These are phyloP conservation scores for Candolleomyces eurysporus DNA, from an alignment of 768 basidiomycete genomes.

Conservation along the genomic window DNA sequence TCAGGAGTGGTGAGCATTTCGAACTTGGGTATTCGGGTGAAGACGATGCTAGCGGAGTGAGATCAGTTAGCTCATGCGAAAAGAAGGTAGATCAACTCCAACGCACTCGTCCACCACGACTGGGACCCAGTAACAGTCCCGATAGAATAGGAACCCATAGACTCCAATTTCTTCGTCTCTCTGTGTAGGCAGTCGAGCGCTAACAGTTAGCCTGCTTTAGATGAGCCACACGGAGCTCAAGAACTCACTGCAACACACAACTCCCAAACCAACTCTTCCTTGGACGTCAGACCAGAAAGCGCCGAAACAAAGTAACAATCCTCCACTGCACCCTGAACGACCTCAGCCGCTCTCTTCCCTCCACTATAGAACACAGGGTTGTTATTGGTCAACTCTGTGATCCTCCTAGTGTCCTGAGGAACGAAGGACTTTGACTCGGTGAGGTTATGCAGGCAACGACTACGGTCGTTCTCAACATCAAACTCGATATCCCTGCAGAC, in stretches of 20 bases:
- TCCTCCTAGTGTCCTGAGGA: slow-evolving; percentile 30
- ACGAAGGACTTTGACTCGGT: slow-evolving; percentile 15
- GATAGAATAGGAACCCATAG: slow-evolving; percentile 52
- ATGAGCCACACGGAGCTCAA: not conserved
- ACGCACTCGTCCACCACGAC: slow-evolving; percentile 59
- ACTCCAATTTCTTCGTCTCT: slow-evolving; percentile 46
- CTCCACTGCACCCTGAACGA: slow-evolving; percentile 46
- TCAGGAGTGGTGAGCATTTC: slow-evolving; percentile 34
- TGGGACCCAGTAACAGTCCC: slow-evolving; percentile 42
- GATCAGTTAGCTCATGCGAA: not conserved
- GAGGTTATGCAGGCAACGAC: slow-evolving; percentile 41
- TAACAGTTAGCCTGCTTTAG: not conserved
- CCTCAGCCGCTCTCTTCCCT: slow-evolving; percentile 37
- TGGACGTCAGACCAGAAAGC: slow-evolving; percentile 42
- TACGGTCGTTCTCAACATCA: slow-evolving; percentile 53
- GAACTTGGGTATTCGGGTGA: slow-evolving; percentile 40
- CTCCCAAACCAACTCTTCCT: slow-evolving; percentile 42
- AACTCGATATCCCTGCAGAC: slow-evolving; percentile 54
- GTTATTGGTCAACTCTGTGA: slow-evolving; percentile 48
- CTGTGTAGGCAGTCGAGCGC: slow-evolving; percentile 23
- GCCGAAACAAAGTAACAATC: slow-evolving; percentile 59
- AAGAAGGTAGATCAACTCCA: slow-evolving; percentile 9
- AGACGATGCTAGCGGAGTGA: slow-evolving; percentile 32
- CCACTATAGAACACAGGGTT: slow-evolving; percentile 45
- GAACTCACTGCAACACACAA: slow-evolving; percentile 41